Percentiles rank a stretch among this genome's conserved stretches.
phyloP scores from a whole-genome alignment of 305 asterid genomes.

The Lippia alba region DNA sequence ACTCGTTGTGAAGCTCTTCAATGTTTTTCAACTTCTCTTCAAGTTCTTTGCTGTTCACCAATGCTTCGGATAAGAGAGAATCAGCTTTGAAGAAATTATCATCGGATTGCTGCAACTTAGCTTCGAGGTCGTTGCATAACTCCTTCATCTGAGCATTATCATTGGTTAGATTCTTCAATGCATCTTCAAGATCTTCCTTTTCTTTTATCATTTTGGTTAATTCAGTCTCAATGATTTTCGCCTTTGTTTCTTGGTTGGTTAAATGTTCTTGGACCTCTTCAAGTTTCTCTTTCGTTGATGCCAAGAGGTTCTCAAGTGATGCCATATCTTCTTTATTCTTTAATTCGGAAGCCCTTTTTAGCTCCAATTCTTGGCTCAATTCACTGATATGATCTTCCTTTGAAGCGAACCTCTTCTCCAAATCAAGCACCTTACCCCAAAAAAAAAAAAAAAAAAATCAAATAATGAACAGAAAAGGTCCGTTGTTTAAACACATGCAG shows the following conservation, averaged over 20 bases:
- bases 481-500: too few relatives aligned
- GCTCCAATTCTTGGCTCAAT: conserved; percentile 48
- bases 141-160: conserved; percentile 54
- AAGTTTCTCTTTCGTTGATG: conserved; percentile 48
- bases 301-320: conserved; percentile 43
- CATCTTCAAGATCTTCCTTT: conserved; percentile 51
- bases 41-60: conserved; percentile 53
- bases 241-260: conserved; percentile 46
- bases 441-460: too few relatives aligned
- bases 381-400: conserved; percentile 51
- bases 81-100: conserved; percentile 59
- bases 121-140: conserved; percentile 58
- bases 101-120: conserved; percentile 55
- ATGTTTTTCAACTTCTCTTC: conserved; percentile 58
- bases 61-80: conserved; percentile 60
- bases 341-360: conserved; percentile 49
- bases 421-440: background rate
- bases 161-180: conserved; percentile 47
- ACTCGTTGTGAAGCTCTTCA: conserved; percentile 60
- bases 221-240: conserved; percentile 46
- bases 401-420: conserved; percentile 49
- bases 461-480: too few relatives aligned
- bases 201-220: conserved; percentile 42
- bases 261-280: conserved; percentile 42
- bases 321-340: conserved; percentile 51